Evolutionary conservation across 179 eudicot genomes (phyloP), one percentile per base, ranked within the genome.

Genomic region (Amaranthus tricolor): DNA sequence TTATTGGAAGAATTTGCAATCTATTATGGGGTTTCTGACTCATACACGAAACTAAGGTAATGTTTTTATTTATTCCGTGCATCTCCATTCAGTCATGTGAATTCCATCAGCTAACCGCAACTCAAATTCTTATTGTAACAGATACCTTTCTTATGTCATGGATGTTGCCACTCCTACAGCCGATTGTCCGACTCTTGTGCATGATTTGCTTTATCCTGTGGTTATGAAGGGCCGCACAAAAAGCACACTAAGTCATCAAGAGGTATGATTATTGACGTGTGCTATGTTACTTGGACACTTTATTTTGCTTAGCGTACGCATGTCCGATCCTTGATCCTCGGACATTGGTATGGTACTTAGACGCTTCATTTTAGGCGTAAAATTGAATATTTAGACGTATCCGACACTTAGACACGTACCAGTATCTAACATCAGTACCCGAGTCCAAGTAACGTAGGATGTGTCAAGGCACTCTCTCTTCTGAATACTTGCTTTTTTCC

Each of bases 141-240:
- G 99, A 81, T 96, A 96, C 79, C 98, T 96, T 68, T 87, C 99
- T 14, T 96, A 96, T 79, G 88, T 93, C 76, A 91, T 96, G 99
- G 98, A 96, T 76, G 99, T 96, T 79, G 98, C 98, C 15, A 96
- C 99, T 2, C 99, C 99, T 13, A 93, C 99, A 9, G 96, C 99
- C 47, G 99, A 96, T 74, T 96, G 99, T 78, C 96, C 93, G 55
- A 78, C 82, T 62, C 88, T 96, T 75, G 95, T 96, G 68, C 76
- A 88, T 80, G 97, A 96, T 74, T 77, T 93, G 76, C 82, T 96
- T 69, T 85, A 83, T 73, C 99, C 99, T 49, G 98, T 96, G 56
- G 78, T 86, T 45, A 85, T 89, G 87, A 91, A 87, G 80, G 90
- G 96, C 78, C 82, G 81, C 73, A 76, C 76, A 44, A 91, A 86